phyloP scores from a whole-genome alignment of 306 rosid species.

The Cicer pinnatifidum region DNA sequence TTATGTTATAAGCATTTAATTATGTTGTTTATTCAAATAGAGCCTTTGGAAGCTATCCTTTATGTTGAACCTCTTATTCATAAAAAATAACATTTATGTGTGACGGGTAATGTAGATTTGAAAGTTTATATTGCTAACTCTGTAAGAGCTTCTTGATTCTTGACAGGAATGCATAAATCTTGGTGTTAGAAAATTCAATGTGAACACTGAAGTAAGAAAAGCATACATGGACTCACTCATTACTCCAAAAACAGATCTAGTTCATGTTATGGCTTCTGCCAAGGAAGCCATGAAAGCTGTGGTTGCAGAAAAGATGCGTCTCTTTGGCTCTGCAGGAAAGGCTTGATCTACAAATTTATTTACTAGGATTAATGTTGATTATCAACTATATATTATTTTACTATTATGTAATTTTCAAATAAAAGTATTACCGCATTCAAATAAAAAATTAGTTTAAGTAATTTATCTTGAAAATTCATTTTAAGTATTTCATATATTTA shows the following conservation, averaged over 20 bases:
- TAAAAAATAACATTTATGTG: slow-evolving; percentile 2
- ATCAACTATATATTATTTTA: slow-evolving; percentile 25
- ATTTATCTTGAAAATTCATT: too few species aligned
- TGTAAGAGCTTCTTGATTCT: slow-evolving; percentile 30
- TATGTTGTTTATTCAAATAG: too few species aligned
- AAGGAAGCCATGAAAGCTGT: slow-evolving; percentile 93
- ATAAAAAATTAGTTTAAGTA: too few species aligned
- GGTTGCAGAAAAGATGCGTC: slow-evolving; percentile 85
- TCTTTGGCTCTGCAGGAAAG: slow-evolving; percentile 91
- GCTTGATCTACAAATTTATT: slow-evolving; percentile 54
- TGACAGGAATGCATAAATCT: slow-evolving; percentile 72
- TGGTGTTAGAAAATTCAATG: slow-evolving; percentile 94
- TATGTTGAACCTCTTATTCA: slow-evolving; percentile 22
- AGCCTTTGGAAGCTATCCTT: neutral
- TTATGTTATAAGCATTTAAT: too few species aligned
- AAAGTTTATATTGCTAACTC: slow-evolving; percentile 36
- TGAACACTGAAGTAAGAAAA: slow-evolving; percentile 90
- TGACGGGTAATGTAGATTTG: slow-evolving; percentile 27
- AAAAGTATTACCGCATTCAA: neutral
- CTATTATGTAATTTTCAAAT: slow-evolving; percentile 11
- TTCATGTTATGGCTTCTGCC: slow-evolving; percentile 82
- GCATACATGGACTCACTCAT: slow-evolving; percentile 89
- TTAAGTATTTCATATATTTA: too few species aligned
- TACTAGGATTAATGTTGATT: slow-evolving; percentile 31
- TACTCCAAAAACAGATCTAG: slow-evolving; percentile 74